Evolutionary conservation across 768 basidiomycete species (phyloP).

Genomic region (Kondoa subrosea): DNA sequence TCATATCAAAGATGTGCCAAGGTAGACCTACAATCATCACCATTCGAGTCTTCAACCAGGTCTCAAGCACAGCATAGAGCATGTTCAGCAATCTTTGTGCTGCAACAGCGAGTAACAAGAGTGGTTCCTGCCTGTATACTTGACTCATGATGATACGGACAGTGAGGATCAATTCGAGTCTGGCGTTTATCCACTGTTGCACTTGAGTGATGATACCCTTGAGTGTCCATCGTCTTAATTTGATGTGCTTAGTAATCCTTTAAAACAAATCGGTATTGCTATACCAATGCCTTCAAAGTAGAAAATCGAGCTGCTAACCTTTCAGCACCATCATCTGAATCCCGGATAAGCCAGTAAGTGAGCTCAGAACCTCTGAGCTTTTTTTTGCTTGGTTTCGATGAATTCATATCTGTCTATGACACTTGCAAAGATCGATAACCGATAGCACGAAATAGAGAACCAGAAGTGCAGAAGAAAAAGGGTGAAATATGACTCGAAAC

Average conservation of each 20-base stretch:
- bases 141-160: no score
- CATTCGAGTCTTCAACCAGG: not conserved
- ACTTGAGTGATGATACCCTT: no score
- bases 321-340: not conserved
- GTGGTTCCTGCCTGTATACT: not conserved
- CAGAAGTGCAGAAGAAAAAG: no score
- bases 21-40: not conserved
- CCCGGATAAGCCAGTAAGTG: not conserved
- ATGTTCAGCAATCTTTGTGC: not conserved
- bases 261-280: not conserved
- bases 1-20: not conserved
- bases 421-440: no score
- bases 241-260: not conserved
- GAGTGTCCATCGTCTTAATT: no score
- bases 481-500: no score
- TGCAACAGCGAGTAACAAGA: not conserved
- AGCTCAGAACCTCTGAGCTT: not conserved
- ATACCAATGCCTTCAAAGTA: not conserved
- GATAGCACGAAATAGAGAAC: no score
- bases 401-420: not conserved
- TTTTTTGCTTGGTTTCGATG: not conserved
- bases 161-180: no score
- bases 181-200: no score
- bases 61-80: not conserved
- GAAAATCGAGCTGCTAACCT: not conserved